A percentile compares a stretch with the other conserved stretches of the same genome.
Conservation (phyloP, 2,329 filamentous ascomycete species). For the Amauroascus verrucosus region DNA sequence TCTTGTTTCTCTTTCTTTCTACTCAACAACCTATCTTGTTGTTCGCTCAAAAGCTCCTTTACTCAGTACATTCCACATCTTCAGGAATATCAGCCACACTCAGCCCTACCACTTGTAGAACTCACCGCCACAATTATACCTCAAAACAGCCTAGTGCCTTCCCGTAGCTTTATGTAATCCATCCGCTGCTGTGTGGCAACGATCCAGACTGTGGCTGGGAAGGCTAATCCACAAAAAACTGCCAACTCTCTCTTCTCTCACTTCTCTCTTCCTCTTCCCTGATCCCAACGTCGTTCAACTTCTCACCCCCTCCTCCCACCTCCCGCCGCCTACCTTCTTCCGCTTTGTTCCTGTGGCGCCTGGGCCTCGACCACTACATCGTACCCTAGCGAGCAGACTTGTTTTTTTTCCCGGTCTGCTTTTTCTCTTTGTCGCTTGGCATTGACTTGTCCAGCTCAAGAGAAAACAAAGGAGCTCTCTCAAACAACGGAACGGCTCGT, state of each 20-base stretch:
- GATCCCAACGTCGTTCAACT: constrained; percentile 7
- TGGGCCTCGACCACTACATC: constrained; percentile 3
- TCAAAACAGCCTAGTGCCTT: neutral
- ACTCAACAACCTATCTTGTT: no score
- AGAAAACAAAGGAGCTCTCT: constrained; percentile 11
- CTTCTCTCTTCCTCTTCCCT: constrained; percentile 20
- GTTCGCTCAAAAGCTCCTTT: no score
- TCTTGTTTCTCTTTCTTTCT: no score
- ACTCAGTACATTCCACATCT: no score
- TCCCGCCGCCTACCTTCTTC: constrained; percentile 8
- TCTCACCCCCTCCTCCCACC: constrained; percentile 7
- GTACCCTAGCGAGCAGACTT: neutral
- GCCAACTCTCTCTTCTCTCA: constrained; percentile 15
- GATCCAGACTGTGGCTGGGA: neutral
- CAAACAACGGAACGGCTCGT: neutral
- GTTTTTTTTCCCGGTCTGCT: neutral
- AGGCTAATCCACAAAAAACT: neutral
- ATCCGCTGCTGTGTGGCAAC: neutral
- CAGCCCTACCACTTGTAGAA: neutral
- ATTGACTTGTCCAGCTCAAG: constrained; percentile 41
- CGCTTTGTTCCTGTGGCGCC: constrained; percentile 4
- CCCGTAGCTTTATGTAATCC: neutral
- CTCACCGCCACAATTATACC: neutral
- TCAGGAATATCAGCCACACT: constrained; percentile 1
- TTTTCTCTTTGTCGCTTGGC: constrained; percentile 29